A percentile compares a stretch with the other conserved stretches of the same genome.
Evolutionary conservation across 305 asterid species (phyloP).

Genomic region (Salvia sclarea): DNA sequence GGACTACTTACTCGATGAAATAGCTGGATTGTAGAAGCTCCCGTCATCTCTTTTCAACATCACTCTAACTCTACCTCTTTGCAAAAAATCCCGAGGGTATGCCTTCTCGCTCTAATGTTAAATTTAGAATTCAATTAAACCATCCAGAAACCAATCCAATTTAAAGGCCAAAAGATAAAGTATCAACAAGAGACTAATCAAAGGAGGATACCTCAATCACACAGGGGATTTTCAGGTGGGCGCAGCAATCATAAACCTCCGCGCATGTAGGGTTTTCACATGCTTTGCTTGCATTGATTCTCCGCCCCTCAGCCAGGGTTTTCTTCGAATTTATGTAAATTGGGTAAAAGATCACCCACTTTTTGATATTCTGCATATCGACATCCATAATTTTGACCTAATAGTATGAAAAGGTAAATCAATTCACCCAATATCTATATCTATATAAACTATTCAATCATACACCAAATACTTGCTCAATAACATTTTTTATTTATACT

Average conservation of each 20-base stretch:
- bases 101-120: constrained; percentile 74
- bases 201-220: constrained; percentile 50
- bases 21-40: constrained; percentile 64
- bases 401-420: background rate
- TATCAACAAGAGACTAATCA: background rate
- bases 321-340: constrained; percentile 35
- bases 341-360: constrained; percentile 33
- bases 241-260: constrained; percentile 29
- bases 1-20: constrained; percentile 66
- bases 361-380: constrained; percentile 34
- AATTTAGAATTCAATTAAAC: background rate
- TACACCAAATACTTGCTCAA: too few species aligned
- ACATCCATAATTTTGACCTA: constrained; percentile 27
- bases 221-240: constrained; percentile 31
- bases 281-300: constrained; percentile 32
- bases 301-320: constrained; percentile 32
- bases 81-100: constrained; percentile 94
- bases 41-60: constrained; percentile 82
- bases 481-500: too few species aligned
- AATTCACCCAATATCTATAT: background rate
- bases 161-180: constrained; percentile 10
- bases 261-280: constrained; percentile 34
- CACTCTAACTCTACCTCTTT: constrained; percentile 91
- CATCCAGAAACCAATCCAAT: constrained; percentile 33
- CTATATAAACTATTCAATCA: too few species aligned